Evolutionary conservation across 768 basidiomycete species (phyloP).

Genomic region (Astraeus odoratus): DNA sequence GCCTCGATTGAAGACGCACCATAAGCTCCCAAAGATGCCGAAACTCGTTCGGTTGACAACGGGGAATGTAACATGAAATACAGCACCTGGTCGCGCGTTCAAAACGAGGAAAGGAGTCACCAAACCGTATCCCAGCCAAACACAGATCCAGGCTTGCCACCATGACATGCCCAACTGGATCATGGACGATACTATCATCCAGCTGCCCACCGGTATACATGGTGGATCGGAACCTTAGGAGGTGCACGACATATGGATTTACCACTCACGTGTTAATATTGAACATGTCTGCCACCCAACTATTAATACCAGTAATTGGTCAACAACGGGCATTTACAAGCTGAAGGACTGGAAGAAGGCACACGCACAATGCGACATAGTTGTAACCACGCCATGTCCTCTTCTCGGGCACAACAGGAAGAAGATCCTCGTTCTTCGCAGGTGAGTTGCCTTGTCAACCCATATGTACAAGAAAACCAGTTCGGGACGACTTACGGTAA

Average conservation of each 20-base stretch:
- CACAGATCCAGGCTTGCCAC: conserved; percentile 85
- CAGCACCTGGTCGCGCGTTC: conserved; percentile 72
- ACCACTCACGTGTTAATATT: conserved; percentile 63
- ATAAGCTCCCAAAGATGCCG: conserved; percentile 70
- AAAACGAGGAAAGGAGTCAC: conserved; percentile 67
- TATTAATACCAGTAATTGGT: conserved; percentile 19
- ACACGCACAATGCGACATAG: conserved; percentile 56
- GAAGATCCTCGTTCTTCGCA: conserved; percentile 60
- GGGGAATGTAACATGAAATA: conserved; percentile 74
- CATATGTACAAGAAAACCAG: too few relatives aligned
- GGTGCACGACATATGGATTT: not conserved
- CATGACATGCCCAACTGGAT: conserved; percentile 64
- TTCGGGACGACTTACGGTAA: conserved; percentile 37
- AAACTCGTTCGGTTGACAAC: conserved; percentile 71
- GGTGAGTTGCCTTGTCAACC: conserved; percentile 1
- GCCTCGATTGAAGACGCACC: conserved; percentile 73
- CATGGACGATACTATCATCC: conserved; percentile 77
- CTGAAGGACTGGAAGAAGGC: not conserved
- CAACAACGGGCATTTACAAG: too few relatives aligned
- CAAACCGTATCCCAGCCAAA: conserved; percentile 56
- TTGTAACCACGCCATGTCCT: conserved; percentile 61
- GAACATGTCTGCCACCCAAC: conserved; percentile 79
- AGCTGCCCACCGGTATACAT: conserved; percentile 34
- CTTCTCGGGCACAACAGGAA: conserved; percentile 57
- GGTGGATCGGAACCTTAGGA: conserved; percentile 4